These are phyloP conservation scores for Lentinus brumalis DNA, from an alignment of 768 basidiomycete genomes.

Conservation along the genomic window DNA sequence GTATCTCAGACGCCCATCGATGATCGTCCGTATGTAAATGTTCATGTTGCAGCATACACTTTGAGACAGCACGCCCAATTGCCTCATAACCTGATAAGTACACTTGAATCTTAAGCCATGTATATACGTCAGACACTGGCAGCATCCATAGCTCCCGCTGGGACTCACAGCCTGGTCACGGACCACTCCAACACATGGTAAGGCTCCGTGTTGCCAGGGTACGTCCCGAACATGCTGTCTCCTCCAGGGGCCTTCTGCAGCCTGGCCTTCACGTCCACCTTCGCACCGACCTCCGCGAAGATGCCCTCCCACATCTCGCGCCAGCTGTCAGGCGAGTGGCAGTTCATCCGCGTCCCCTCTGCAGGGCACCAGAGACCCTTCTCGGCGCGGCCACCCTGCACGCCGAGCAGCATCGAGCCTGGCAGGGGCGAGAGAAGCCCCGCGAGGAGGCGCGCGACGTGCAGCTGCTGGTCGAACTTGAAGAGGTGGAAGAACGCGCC, in stretches of 20 bases:
- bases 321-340: slow-evolving; percentile 41
- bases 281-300: slow-evolving; percentile 36
- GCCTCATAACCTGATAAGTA: no score
- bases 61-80: no score
- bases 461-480: slow-evolving; percentile 38
- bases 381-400: slow-evolving; percentile 36
- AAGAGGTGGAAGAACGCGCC: slow-evolving; percentile 55
- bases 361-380: slow-evolving; percentile 28
- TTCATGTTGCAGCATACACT: no score
- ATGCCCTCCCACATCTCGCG: slow-evolving; percentile 39
- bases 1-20: no score
- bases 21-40: no score
- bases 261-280: slow-evolving; percentile 23
- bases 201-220: slow-evolving; percentile 1
- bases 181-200: slow-evolving; percentile 7
- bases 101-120: no score
- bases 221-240: background rate
- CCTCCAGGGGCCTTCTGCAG: background rate
- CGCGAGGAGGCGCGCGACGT: slow-evolving; percentile 44
- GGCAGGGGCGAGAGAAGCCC: slow-evolving; percentile 42
- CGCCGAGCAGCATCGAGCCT: slow-evolving; percentile 50
- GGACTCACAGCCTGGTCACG: background rate
- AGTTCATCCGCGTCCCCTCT: slow-evolving; percentile 29
- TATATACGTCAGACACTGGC: no score
- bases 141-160: no score